Evolutionary conservation across 2,329 filamentous ascomycete species (phyloP), one percentile per base, ranked within the genome.

Genomic region (Aureobasidium leucospermi): DNA sequence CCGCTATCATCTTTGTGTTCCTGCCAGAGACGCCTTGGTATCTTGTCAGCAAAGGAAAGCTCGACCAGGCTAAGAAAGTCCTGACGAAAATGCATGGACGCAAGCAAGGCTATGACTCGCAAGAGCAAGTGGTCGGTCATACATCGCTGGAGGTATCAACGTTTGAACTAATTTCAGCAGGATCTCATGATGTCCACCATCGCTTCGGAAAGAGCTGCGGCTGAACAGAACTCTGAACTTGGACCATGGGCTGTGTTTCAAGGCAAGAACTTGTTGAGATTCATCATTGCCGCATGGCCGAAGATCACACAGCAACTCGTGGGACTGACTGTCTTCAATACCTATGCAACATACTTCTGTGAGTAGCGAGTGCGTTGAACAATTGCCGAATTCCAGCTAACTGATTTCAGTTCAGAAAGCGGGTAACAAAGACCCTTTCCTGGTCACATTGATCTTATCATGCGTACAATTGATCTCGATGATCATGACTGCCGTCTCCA

Each of bases 401-500:
- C 2, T 36, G n/a, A n/a, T n/a, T n/a, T n/a, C 5, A 43, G 41
- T 63, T 63, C 74, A 76, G 67, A 69, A 73, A 39, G 75, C 75
- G 2, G 75, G 75, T 1, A 73, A 68, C 65, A 68, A 71, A 13
- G 68, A 77, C 49, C 74, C 74, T 0, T 77, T 77, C 64, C 65
- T 71, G 52, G 74, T 77, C 6, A 77, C 74, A 0, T 66, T 76
- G 39, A 76, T 77, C 43, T 65, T 75, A 1, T 72, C 73, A 1
- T 74, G 71, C 45, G 72, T 76, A 0, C 75, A 76, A 57, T 65
- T 79, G 3, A 62, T 78, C 5, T 75, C 75, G 0, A 74, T 78
- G 67, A 63, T 76, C 19, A n/a, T 70, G 16, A 75, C 72, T 0
- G 67, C 71, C 7, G 63, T 66, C 0, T 63, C 70, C 1, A 74